phyloP scores from a whole-genome alignment of 2,329 filamentous ascomycete genomes.

The Penicillium concentricum region DNA sequence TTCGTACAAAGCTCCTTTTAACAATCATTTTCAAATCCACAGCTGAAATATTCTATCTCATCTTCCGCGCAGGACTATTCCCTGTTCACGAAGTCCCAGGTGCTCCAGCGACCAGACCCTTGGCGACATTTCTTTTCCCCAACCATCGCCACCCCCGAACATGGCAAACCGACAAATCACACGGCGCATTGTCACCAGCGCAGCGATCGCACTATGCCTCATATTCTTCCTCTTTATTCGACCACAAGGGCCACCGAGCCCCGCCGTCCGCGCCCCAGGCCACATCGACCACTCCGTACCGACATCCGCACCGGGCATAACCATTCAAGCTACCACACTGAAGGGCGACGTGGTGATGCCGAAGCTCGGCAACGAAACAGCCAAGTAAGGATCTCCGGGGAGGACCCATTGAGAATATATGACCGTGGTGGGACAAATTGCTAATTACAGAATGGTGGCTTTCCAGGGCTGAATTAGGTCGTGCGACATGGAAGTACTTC shows the following conservation, averaged over 20 bases:
- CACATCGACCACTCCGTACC: constrained; percentile 36
- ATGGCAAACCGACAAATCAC: constrained; percentile 42
- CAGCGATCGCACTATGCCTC: constrained; percentile 32
- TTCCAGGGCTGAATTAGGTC: constrained; percentile 60
- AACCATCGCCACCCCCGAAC: background rate
- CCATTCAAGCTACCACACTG: constrained; percentile 36
- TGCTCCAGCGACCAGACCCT: background rate
- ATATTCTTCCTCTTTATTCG: constrained; percentile 40
- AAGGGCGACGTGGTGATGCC: constrained; percentile 49
- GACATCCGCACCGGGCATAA: constrained; percentile 18
- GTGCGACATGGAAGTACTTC: constrained; percentile 65
- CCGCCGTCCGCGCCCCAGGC: constrained; percentile 41
- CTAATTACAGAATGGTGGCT: constrained; percentile 10
- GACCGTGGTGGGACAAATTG: background rate
- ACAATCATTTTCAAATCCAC: background rate
- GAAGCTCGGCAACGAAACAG: constrained; percentile 50
- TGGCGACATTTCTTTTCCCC: constrained; percentile 2
- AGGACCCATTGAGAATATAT: background rate
- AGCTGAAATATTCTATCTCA: background rate
- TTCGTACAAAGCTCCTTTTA: background rate
- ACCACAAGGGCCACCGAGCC: constrained; percentile 39
- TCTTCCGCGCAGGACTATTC: background rate
- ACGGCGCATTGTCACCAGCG: constrained; percentile 38
- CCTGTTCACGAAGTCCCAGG: background rate
- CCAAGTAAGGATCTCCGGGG: constrained; percentile 39